A percentile compares a stretch with the other conserved stretches of the same genome.
phyloP scores from a whole-genome alignment of 108 stramenopile species.

The Stephanodiscus triporus region DNA sequence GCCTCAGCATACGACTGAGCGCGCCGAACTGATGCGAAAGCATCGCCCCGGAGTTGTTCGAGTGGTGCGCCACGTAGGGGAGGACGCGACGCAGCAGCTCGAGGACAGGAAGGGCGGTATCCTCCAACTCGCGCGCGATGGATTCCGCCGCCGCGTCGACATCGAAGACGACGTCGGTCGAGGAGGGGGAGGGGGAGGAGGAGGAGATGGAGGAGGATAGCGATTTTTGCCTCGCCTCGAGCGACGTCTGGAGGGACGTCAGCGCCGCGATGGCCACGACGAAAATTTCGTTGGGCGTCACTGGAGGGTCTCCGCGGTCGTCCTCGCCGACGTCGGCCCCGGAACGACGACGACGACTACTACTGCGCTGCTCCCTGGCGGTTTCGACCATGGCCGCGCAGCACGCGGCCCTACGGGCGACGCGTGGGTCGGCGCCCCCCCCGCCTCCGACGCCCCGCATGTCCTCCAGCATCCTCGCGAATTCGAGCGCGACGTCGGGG shows the following conservation, averaged over 20 bases:
- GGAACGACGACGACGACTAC: not conserved
- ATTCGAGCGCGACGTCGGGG: conserved; percentile 1
- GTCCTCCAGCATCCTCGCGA: conserved; percentile 4
- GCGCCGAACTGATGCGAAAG: conserved; percentile 56
- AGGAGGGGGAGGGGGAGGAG: not conserved
- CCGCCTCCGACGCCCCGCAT: conserved; percentile 10
- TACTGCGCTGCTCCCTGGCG: conserved; percentile 16
- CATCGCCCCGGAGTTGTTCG: conserved; percentile 39
- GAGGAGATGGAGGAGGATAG: not conserved
- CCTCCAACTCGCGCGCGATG: conserved; percentile 17
- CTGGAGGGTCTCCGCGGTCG: not conserved
- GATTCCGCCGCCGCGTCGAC: conserved; percentile 5
- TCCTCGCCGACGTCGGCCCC: not conserved
- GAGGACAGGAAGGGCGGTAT: conserved; percentile 52
- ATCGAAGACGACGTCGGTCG: not conserved
- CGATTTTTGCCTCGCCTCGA: conserved; percentile 13
- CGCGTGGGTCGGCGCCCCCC: conserved; percentile 14
- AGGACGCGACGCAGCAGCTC: conserved; percentile 56
- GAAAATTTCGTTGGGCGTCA: conserved; percentile 45
- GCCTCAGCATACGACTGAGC: conserved; percentile 56
- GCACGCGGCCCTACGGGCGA: conserved; percentile 20
- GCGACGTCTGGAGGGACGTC: conserved; percentile 24
- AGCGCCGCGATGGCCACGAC: conserved; percentile 26
- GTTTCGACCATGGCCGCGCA: conserved; percentile 32
- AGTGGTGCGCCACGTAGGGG: conserved; percentile 50